Conservation (phyloP, 1,284 basidiomycete genomes). For the Phenoliferia sp. region DNA sequence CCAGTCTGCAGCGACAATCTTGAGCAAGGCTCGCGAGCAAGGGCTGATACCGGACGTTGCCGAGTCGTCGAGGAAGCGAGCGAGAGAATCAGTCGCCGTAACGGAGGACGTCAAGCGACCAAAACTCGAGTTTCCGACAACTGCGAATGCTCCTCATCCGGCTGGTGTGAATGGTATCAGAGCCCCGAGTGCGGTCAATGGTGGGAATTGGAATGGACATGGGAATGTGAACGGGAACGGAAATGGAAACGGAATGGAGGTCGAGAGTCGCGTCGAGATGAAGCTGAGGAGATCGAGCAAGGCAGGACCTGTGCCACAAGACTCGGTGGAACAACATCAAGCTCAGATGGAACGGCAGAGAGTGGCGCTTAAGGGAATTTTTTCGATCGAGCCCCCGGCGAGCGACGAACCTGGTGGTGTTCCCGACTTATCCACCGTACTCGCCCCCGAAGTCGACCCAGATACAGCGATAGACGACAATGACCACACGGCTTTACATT, state of each 20-base stretch:
- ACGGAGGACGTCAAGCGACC: slow-evolving; percentile 23
- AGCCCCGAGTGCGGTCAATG: too few species aligned
- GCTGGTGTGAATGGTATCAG: too few species aligned
- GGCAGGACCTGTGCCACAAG: neutral
- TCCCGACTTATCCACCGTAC: slow-evolving; percentile 14
- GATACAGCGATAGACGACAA: slow-evolving; percentile 87
- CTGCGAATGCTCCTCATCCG: neutral
- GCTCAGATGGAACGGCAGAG: slow-evolving; percentile 14
- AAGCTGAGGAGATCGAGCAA: slow-evolving; percentile 6
- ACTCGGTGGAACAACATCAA: slow-evolving; percentile 1
- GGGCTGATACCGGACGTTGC: slow-evolving; percentile 64
- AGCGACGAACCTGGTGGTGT: slow-evolving; percentile 48
- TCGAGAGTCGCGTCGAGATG: neutral
- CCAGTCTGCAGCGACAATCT: slow-evolving; percentile 45
- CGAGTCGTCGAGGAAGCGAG: slow-evolving; percentile 11
- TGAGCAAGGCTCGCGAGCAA: slow-evolving; percentile 77
- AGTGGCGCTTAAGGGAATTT: slow-evolving; percentile 25
- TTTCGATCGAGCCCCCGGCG: slow-evolving; percentile 3
- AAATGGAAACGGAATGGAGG: neutral
- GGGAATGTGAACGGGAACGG: slow-evolving; percentile 12
- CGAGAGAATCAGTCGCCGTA: slow-evolving; percentile 7
- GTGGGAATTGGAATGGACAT: too few species aligned
- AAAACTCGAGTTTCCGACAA: slow-evolving; percentile 9
- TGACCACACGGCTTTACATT: slow-evolving; percentile 89
- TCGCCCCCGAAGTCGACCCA: slow-evolving; percentile 48